Base-by-base conservation (phyloP, 495 filamentous ascomycete genomes). In the Chaetomium tenue region DNA sequence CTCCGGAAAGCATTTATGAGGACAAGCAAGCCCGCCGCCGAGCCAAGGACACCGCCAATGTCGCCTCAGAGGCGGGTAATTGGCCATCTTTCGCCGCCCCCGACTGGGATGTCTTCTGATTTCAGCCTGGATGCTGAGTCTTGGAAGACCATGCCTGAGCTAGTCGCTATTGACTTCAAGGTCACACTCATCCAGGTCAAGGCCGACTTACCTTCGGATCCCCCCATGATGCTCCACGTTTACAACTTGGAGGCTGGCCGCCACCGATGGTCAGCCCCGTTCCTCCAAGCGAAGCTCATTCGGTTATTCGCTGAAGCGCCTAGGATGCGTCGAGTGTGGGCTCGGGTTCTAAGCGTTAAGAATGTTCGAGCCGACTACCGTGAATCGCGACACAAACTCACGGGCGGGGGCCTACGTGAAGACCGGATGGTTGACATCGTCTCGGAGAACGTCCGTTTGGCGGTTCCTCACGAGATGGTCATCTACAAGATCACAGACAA, bases 401-500 rank as follows among this genome's bases (percentile, higher is more conserved):
- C 87, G 18, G 75, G 74, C 15, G 81, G 80, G 0, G 82, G 72
- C 8, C 65, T 89, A 48, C 76, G 82, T 0, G 87, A 93, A 51
- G 92, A 98, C 60, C 89, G 84, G 61, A 90, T 92, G 48, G 84
- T 97, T 61, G 94, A 99, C 73, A 70, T 98, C 16, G 86, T 83
- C 64, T 83, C 88, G 1, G 93, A 97, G 68, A 92, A 91, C 37
- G 91, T 98, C 63, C 86, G 94, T 28, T 54, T 97, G 48, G 91
- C 88, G 2, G 91, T 98, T 50, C 94, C 94, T n/a, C 92, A 98
- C 78, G 91, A 96, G 68, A 84, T 98, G 74, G 86, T 97, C 3
- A 82, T 97, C 67, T 89, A 97, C 75, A 88, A 89, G 66, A 87
- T 99, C 61, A 88, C 94, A 15, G 94, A 99, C 74, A 99, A 98